Evolutionary conservation across 2,329 filamentous ascomycete genomes (phyloP).

Genomic region (Juglanconis sp.): DNA sequence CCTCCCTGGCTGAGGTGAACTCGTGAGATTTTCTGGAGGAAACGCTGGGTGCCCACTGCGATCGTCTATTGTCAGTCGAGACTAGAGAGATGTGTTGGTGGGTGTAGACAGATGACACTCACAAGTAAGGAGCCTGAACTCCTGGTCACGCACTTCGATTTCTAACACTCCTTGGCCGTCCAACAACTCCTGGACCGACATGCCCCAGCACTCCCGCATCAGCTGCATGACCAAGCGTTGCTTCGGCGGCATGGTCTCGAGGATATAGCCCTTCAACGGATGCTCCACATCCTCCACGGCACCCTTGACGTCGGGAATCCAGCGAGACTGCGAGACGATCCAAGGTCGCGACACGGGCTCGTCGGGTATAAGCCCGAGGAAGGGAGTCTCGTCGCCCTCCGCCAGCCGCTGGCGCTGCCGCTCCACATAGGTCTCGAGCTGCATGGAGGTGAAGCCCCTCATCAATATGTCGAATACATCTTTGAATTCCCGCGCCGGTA

Average conservation of each 20-base stretch:
- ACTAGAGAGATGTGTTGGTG: neutral
- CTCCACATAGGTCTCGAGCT: slow-evolving; percentile 41
- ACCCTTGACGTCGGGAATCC: slow-evolving; percentile 34
- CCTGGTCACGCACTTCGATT: slow-evolving; percentile 35
- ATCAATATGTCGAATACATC: slow-evolving; percentile 36
- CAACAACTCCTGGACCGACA: slow-evolving; percentile 45
- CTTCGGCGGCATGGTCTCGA: slow-evolving; percentile 33
- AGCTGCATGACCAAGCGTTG: slow-evolving; percentile 38
- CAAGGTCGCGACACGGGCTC: slow-evolving; percentile 28
- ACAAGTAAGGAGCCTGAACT: slow-evolving; percentile 46
- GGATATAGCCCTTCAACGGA: slow-evolving; percentile 29
- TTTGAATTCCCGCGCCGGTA: slow-evolving; percentile 40
- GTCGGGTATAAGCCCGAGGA: neutral
- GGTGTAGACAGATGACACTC: slow-evolving; percentile 23
- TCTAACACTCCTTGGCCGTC: slow-evolving; percentile 39
- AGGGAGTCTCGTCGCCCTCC: slow-evolving; percentile 10
- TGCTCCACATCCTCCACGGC: slow-evolving; percentile 19
- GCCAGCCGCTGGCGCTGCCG: slow-evolving; percentile 1
- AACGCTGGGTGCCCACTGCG: slow-evolving; percentile 34
- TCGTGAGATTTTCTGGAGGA: slow-evolving; percentile 30
- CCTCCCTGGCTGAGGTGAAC: slow-evolving; percentile 28
- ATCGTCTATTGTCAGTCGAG: neutral
- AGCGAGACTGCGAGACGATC: slow-evolving; percentile 39
- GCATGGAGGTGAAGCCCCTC: slow-evolving; percentile 44
- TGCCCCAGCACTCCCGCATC: slow-evolving; percentile 47